Conservation (phyloP, 2,329 filamentous ascomycete genomes). For the Apiospora rasikravindrae region DNA sequence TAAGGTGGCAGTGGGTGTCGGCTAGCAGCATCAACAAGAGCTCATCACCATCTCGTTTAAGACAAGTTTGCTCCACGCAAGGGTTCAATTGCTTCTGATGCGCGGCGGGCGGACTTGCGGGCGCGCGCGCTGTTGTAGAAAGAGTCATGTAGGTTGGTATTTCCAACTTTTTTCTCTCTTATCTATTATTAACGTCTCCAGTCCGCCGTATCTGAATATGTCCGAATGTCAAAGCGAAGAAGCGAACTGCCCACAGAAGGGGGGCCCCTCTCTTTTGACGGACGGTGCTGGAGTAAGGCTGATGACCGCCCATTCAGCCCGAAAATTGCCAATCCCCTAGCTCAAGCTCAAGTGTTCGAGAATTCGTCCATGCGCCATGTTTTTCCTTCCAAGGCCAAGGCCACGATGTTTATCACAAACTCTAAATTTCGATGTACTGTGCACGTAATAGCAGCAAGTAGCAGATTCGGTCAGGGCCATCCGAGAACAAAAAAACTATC, state of each 20-base stretch:
- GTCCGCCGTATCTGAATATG: background rate
- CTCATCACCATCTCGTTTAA: slow-evolving; percentile 15
- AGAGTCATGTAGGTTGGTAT: slow-evolving; percentile 9
- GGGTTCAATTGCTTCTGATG: background rate
- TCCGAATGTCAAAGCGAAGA: background rate
- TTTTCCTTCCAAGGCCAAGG: background rate
- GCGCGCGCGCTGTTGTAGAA: too few relatives aligned
- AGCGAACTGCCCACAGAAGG: background rate
- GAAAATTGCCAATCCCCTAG: background rate
- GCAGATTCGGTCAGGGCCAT: background rate
- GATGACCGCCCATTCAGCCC: background rate
- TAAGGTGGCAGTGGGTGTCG: background rate
- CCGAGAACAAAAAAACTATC: background rate
- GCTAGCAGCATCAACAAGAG: slow-evolving; percentile 15
- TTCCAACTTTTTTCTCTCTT: background rate
- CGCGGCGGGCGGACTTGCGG: too few relatives aligned
- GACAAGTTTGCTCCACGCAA: background rate
- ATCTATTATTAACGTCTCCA: background rate
- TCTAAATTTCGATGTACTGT: background rate
- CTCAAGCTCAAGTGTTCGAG: background rate
- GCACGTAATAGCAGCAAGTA: background rate
- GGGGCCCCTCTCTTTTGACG: background rate
- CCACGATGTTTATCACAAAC: background rate
- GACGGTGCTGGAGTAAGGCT: slow-evolving; percentile 5
- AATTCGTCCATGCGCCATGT: background rate